Base-by-base conservation (phyloP, 768 basidiomycete genomes). In the Russula earlei region DNA sequence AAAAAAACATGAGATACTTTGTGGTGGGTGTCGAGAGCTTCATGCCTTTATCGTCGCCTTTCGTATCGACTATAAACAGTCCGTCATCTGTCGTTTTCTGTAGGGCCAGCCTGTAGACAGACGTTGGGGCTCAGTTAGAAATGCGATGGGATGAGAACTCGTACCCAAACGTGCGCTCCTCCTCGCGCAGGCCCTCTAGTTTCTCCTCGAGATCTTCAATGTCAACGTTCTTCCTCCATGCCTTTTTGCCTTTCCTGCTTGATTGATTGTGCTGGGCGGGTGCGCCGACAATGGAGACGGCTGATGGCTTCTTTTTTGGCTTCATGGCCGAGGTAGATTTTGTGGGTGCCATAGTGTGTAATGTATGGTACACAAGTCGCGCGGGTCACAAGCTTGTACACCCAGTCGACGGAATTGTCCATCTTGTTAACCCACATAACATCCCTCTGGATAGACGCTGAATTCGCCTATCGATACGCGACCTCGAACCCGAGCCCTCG, bases 191-290 rank as follows among this genome's bases (percentile, higher is more conserved):
- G 55, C 74, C 78, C 68, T 94, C 92, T 60, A 94, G 65, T 2
- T 81, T 83, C 45, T 75, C 72, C 63, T 94, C 91, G 19, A 93
- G 83, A 48, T 82, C 83, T 24, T 81, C 79, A 48, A 95, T 78
- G 67, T 95, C 83, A 50, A 95, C 84, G 69, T 96, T 90, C 73
- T 96, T 95, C 67, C 93, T 72, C 93, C 93, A 95, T 45, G 92
- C 82, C 54, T 80, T 82, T 68, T 95, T 95, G n/a, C 91, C 90
- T 68, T 91, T 95, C 55, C 92, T 74, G 63, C 85, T 88, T 0
- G 82, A 69, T 68, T 94, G 91, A 20, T 69, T 76, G 49, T 74
- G 77, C 56, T 85, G 81, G 1, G 81, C 74, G 0, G 82, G 81
- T 0, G 82, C 83, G 4, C 82, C 82, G 14, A 76, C 49, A 14